Conservation (phyloP, 345 rosid genomes). For the Crucihimalaya himalaica region DNA sequence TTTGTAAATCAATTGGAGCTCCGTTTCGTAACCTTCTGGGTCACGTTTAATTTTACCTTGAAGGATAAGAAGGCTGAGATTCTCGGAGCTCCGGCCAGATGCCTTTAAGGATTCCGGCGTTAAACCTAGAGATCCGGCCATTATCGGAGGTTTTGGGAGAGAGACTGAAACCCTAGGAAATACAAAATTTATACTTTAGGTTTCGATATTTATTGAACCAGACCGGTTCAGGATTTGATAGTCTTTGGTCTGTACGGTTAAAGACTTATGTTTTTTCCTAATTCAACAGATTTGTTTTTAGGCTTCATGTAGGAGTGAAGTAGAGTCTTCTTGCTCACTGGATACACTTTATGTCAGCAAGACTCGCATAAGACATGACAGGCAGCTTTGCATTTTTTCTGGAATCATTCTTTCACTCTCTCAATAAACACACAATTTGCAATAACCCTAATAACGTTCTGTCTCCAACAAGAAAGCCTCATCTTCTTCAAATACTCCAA, state of each 20-base stretch:
- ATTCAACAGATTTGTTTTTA: not conserved
- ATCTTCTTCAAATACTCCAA: conserved; percentile 7
- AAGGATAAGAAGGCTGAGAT: conserved; percentile 63
- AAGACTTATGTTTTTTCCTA: too few species aligned
- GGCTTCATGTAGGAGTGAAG: not conserved
- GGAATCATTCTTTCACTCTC: conserved; percentile 11
- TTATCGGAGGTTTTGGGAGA: conserved; percentile 23
- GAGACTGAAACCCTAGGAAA: conserved; percentile 18
- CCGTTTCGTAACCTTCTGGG: conserved; percentile 81
- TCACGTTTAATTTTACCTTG: conserved; percentile 87
- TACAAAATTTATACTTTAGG: not conserved
- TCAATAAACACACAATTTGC: conserved; percentile 23
- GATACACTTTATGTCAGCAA: not conserved
- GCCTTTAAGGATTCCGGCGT: conserved; percentile 65
- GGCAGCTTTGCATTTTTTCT: conserved; percentile 1
- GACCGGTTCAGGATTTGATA: conserved; percentile 17
- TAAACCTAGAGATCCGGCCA: conserved; percentile 31
- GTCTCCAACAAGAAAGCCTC: conserved; percentile 8
- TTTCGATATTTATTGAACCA: conserved; percentile 20
- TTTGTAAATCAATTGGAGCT: conserved; percentile 63
- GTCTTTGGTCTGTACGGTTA: conserved; percentile 6
- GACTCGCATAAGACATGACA: conserved; percentile 28
- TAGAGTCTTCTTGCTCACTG: not conserved
- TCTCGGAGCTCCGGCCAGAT: conserved; percentile 79
- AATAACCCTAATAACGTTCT: conserved; percentile 16